Evolutionary conservation across 371 early-diverging fungal genomes (phyloP), one percentile per base, ranked within the genome.

Genomic region (Caulochytrium protostelioides): DNA sequence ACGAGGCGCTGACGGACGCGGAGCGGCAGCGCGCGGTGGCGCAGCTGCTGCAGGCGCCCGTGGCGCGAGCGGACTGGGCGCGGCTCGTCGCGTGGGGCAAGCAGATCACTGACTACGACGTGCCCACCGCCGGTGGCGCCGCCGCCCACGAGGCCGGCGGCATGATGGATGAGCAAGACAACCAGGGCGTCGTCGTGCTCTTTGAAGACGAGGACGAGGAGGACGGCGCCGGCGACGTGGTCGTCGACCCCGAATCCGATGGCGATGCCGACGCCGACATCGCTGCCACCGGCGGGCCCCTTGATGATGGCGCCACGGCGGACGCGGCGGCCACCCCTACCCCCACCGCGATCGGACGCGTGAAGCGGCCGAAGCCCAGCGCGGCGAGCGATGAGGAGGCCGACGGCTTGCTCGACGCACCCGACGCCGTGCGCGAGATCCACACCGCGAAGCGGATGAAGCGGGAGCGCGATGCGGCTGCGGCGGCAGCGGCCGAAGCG

Each of bases 21-120:
- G 91, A 85, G 45, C 83, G 81, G 49, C 77, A 82, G 57, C 71
- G 62, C 25, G 72, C 72, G 41, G 74, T 87, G 14, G 89, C 85
- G 47, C 44, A 47, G 2, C 51, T 83, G 6, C 51, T 87, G 15
- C 61, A 66, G 18, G 54, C 70, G 4, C 16, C 22, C 14, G 51
- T 90, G 13, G 39, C 62, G 16, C 69, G 78, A 14, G 81, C 83
- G 22, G 59, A 73, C 38, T 90, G 89, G 50, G 74, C 84, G 12
- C 74, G 74, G 37, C 66, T 91, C 13, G 69, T 91, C 25, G 83
- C 79, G 41, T 63, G 91, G 25, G 81, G 86, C 8, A 85, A 86
- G 46, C 79, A 83, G 47, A 82, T 95, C 32, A 86, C 87, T 2
- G 97, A 92, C 46, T 92, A 78, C 39, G 21, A 23, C 15, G 27